These are phyloP conservation scores for Aspergillus olivimuriae DNA, from an alignment of 495 filamentous ascomycete genomes.

Conservation along the genomic window DNA sequence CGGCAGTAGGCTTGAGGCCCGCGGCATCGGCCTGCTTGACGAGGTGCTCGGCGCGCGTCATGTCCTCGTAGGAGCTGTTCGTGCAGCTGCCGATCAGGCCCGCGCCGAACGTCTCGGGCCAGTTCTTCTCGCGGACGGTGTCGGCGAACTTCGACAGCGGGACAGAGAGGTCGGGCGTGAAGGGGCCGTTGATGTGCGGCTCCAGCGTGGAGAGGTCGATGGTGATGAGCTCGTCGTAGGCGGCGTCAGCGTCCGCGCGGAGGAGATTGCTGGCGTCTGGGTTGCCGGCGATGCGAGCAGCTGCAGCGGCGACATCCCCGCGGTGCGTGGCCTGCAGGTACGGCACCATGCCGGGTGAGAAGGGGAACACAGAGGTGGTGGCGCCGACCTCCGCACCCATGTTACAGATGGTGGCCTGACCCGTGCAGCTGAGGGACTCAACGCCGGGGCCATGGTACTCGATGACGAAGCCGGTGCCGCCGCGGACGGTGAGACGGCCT, in stretches of 20 bases:
- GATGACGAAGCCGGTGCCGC: conserved; percentile 89
- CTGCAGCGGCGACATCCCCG: conserved; percentile 57
- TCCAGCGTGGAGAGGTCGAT: conserved; percentile 87
- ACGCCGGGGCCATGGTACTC: conserved; percentile 92
- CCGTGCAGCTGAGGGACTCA: conserved; percentile 81
- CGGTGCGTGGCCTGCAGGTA: conserved; percentile 85
- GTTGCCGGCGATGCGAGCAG: conserved; percentile 39
- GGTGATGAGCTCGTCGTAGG: conserved; percentile 87
- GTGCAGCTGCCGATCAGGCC: conserved; percentile 97
- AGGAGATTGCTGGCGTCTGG: conserved; percentile 32
- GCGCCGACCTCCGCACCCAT: conserved; percentile 94
- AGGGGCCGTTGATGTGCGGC: conserved; percentile 96
- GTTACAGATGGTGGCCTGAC: conserved; percentile 88
- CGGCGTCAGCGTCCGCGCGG: conserved; percentile 66
- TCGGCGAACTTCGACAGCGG: conserved; percentile 83
- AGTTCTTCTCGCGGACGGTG: conserved; percentile 73
- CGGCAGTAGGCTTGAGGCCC: conserved; percentile 78
- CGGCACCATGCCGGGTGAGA: conserved; percentile 59
- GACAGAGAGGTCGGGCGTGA: conserved; percentile 90
- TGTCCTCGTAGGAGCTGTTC: conserved; percentile 97
- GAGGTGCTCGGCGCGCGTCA: conserved; percentile 87
- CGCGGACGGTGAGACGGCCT: conserved; percentile 85
- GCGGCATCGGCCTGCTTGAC: conserved; percentile 84
- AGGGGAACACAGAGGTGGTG: conserved; percentile 91
- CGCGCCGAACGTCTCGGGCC: conserved; percentile 86